Evolutionary conservation across 73 alveolate species (phyloP).

Genomic region (Tetrahymena borealis): DNA sequence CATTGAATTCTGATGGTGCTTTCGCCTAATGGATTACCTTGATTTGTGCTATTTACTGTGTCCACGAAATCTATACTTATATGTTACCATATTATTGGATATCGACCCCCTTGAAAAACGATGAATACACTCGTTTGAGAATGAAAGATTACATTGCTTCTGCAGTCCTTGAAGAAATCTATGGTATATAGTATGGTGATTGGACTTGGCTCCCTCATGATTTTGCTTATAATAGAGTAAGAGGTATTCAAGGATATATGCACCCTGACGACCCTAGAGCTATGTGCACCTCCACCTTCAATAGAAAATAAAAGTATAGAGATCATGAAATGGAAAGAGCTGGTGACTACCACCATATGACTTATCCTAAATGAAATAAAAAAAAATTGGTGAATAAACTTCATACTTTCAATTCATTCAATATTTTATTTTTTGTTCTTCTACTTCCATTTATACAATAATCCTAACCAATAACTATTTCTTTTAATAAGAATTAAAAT

Average conservation of each 20-base stretch:
- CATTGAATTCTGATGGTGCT: slow-evolving; percentile 43
- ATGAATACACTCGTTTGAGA: slow-evolving; percentile 32
- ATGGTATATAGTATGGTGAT: slow-evolving; percentile 30
- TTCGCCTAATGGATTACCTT: slow-evolving; percentile 36
- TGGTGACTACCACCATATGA: slow-evolving; percentile 38
- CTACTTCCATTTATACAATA: no score
- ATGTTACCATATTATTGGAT: slow-evolving; percentile 44
- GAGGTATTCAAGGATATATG: slow-evolving; percentile 36
- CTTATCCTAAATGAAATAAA: slow-evolving; percentile 10
- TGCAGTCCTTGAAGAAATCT: slow-evolving; percentile 30
- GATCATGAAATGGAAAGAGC: slow-evolving; percentile 37
- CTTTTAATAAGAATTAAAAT: no score
- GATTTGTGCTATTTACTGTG: slow-evolving; percentile 18
- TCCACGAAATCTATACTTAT: slow-evolving; percentile 23
- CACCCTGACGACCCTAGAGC: slow-evolving; percentile 47
- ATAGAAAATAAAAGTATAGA: slow-evolving; percentile 39
- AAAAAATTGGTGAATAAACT: background rate
- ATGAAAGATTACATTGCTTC: slow-evolving; percentile 41
- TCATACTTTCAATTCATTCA: no score
- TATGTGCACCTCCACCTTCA: slow-evolving; percentile 30
- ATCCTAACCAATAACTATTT: no score
- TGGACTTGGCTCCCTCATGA: slow-evolving; percentile 45
- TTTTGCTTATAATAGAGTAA: slow-evolving; percentile 28
- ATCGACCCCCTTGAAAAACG: slow-evolving; percentile 20
- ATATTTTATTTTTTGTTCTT: no score